These are phyloP conservation scores for Solanum pinnatisectum DNA, from an alignment of 257 asterid genomes.

Conservation along the genomic window DNA sequence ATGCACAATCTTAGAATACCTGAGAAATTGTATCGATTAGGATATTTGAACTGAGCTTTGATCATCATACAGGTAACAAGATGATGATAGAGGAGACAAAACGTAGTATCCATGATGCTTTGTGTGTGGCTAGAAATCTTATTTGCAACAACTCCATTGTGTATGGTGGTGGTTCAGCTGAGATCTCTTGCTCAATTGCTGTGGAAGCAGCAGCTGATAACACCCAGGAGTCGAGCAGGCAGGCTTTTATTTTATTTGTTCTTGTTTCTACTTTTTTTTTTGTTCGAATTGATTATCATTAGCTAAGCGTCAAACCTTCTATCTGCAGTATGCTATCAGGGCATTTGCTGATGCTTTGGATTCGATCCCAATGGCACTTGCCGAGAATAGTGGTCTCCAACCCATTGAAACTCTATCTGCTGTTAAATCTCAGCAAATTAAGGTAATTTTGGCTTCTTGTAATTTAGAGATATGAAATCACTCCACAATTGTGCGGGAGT, in stretches of 20 bases:
- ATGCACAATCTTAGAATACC: neutral
- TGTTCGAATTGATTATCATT: neutral
- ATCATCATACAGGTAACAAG: slow-evolving; percentile 55
- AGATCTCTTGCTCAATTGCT: slow-evolving; percentile 80
- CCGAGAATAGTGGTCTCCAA: slow-evolving; percentile 89
- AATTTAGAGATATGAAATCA: neutral
- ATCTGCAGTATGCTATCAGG: slow-evolving; percentile 77
- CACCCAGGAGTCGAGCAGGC: slow-evolving; percentile 96
- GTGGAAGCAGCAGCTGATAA: slow-evolving; percentile 92
- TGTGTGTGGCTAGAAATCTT: slow-evolving; percentile 85
- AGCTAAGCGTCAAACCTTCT: slow-evolving; percentile 2
- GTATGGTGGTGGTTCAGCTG: slow-evolving; percentile 97
- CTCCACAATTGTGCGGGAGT: neutral
- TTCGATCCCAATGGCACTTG: slow-evolving; percentile 87
- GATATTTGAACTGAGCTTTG: neutral
- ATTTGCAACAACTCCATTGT: slow-evolving; percentile 86
- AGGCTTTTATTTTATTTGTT: neutral
- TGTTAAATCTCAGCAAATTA: slow-evolving; percentile 85
- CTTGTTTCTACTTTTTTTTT: neutral
- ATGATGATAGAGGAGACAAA: slow-evolving; percentile 96
- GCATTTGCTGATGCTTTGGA: slow-evolving; percentile 95
- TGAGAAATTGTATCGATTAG: neutral
- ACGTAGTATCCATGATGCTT: slow-evolving; percentile 86
- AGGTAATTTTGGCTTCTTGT: slow-evolving; percentile 24
- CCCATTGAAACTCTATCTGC: slow-evolving; percentile 81